These are phyloP conservation scores for Coemansia aciculifera DNA, from an alignment of 192 early-diverging fungal genomes.

Conservation along the genomic window DNA sequence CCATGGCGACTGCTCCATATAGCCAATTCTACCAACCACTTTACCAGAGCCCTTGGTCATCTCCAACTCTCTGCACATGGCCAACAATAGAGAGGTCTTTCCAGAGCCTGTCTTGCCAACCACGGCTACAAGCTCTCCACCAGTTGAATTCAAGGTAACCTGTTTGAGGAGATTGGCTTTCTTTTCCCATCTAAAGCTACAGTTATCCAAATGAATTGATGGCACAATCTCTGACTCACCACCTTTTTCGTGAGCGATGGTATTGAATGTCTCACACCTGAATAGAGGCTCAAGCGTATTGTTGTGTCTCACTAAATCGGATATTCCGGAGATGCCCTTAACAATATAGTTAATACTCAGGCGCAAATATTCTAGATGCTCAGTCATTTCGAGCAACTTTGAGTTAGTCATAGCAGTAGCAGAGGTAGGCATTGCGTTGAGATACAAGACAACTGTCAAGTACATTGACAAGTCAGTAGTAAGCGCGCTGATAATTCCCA, in stretches of 20 bases:
- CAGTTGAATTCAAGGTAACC: slow-evolving; percentile 55
- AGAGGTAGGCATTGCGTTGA: background rate
- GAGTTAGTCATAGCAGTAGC: background rate
- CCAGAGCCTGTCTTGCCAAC: slow-evolving; percentile 78
- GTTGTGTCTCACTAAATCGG: background rate
- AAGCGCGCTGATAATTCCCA: background rate
- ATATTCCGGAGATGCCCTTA: background rate
- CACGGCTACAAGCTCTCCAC: slow-evolving; percentile 65
- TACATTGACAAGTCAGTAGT: background rate
- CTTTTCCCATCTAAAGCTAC: background rate
- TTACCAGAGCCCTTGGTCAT: slow-evolving; percentile 40
- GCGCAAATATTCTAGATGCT: background rate
- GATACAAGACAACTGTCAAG: background rate
- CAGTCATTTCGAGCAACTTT: background rate
- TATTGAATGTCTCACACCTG: too few species aligned
- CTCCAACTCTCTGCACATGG: slow-evolving; percentile 76
- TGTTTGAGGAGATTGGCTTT: slow-evolving; percentile 12
- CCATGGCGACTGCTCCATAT: slow-evolving; percentile 68
- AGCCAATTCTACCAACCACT: slow-evolving; percentile 67
- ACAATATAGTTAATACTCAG: background rate
- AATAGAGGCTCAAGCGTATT: background rate
- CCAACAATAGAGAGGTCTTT: slow-evolving; percentile 74
- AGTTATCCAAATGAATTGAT: background rate
- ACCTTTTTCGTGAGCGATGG: too few species aligned
- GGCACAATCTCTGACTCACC: background rate